Evolutionary conservation across 441 rosid genomes (phyloP), one percentile per base, ranked within the genome.

Genomic region (Euphorbia celastroides): DNA sequence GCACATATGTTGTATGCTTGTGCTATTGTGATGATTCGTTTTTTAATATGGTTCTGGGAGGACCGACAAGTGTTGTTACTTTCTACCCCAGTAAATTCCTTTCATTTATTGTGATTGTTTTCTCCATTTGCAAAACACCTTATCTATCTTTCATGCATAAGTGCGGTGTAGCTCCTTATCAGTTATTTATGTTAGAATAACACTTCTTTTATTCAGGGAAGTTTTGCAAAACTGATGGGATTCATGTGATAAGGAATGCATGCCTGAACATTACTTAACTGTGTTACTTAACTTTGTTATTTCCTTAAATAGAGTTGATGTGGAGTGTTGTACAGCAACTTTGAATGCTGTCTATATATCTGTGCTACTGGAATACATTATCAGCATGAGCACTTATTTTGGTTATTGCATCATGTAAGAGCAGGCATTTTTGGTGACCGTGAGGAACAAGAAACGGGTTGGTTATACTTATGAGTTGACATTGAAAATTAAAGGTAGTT

Each of bases 361-460:
- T n/a, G n/a, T n/a, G n/a, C n/a, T n/a, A n/a, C n/a, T n/a, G n/a
- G n/a, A n/a, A n/a, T n/a, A n/a, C n/a, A n/a, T n/a, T n/a, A n/a
- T 64, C 52, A 16, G 19, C 14, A 23, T 44, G 22, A 12, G 28
- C 5, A 42, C 62, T 36, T 25, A 26, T n/a, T n/a, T 50, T 44
- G 58, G 56, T 67, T 36, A 19, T 16, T 46, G 16, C 23, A 72
- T 65, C 38, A 31, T 65, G 62, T 13, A 19, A 77, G 60, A 59
- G 60, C 82, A 93, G 97, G 98, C 98, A 30, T 87, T 83, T 79
- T 81, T 87, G 84, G 93, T 90, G 70, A 93, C 89, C 5, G 96
- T 90, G 28, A 86, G 97, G 60, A 93, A 88, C 72, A 93, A 87
- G 84, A 93, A 88, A 78, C 81, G 92, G 54, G 93, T 88, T 72